Base-by-base conservation (phyloP, 2,329 filamentous ascomycete species). In the Coccinonectria pachysandricola region DNA sequence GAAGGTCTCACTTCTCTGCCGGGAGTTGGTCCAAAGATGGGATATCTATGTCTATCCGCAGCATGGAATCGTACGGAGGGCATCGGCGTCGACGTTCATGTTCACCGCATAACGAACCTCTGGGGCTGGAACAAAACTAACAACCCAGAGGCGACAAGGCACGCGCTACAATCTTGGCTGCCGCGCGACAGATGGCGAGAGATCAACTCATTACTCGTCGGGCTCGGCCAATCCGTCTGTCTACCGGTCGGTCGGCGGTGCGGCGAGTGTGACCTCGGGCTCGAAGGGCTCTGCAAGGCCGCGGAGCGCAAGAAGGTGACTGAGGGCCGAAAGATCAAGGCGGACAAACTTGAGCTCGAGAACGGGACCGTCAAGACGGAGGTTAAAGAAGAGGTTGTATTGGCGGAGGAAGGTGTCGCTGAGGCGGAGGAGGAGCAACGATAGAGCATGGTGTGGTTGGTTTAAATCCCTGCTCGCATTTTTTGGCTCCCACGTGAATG, bases 21-120 rank as follows among this genome's bases (percentile, higher is more conserved):
- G 0, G 87, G 87, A 5, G 87, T 95, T 1, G 87, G 87, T 0
- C 87, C 87, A 15, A 95, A 95, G 59, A 95, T 95, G 87, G 86
- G 79, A 8, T 87, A 91, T 52, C 69, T 95, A 12, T 88, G 81
- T 50, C 72, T 94, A 61, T 79, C 77, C 23, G 79, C 79, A 1
- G 83, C 46, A 68, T 75, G 71, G 71, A 54, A 59, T 42, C 59
- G 62, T 17, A 71, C 69, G 28, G 64, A 74, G 46, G 87, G 87
- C 6, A 93, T 95, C 38, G 87, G 87, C 14, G 87, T 95, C 24
- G 87, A 95, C 52, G 86, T 94, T 5, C 87, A 95, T 55, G 87
- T 95, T 4, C 87, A 94, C 57, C 79, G 87, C 29, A 92, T 95
- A 55, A 88, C 85, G 26, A 94, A 94, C 57, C 63, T 93, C 15